Evolutionary conservation across 495 filamentous ascomycete genomes (phyloP), one percentile per base, ranked within the genome.

Genomic region (Hypoxylon fuscum): DNA sequence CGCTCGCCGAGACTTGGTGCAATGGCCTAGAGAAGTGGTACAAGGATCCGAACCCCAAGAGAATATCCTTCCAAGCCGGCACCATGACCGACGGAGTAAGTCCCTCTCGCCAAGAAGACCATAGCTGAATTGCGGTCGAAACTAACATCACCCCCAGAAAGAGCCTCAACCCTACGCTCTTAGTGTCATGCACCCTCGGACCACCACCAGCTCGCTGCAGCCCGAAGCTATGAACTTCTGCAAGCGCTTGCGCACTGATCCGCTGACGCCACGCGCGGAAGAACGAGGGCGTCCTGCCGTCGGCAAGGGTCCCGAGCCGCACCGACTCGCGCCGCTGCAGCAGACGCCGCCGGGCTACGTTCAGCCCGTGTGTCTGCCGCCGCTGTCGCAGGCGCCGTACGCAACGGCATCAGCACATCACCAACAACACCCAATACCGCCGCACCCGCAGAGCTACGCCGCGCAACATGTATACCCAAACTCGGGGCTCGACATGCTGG

Each of bases 1-100:
- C 79, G 1, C 70, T 81, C 0, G 77, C 79, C 2, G 62, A 69
- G 35, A 70, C 77, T 0, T 81, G 79, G 79, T 72, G 74, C 37
- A 75, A 78, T 11, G 74, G 73, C 12, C 48, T 81, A 3, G 74
- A 76, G 29, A 75, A 72, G 48, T 80, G 77, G 59, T 72, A 71
- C 68, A 69, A 64, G 29, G 68, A 72, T 22, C 63, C 72, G 29
- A 74, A 74, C 32, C 73, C 68, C 9, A 65, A 73, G 44, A 56
- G 59, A 14, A 64, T 62, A 14, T 71, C 50, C 9, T 65, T 69
- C 17, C 72, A 81, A 44, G 56, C 58, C 11, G 74, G 75, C 32
- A 75, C 76, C 17, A 81, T 81, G 77, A 78, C 75, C 5, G 79
- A 81, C 32, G 79, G 78, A 53, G 77, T 79, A 66, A 63, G 74